Conservation (phyloP, 164 flowering plant genomes). For the Amborella trichopoda region DNA sequence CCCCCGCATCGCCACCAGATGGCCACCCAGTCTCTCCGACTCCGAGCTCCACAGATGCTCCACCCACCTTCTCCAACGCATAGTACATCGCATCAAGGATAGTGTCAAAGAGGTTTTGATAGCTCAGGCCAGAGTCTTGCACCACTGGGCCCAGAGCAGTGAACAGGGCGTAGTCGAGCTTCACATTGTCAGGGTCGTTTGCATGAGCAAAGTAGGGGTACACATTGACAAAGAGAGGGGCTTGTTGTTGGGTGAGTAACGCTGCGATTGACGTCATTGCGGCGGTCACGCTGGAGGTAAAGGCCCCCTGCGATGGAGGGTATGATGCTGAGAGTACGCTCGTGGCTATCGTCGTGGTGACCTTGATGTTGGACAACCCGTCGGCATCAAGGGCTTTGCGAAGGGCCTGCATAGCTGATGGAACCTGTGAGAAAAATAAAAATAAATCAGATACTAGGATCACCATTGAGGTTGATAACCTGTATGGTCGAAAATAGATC, state of each 20-base stretch:
- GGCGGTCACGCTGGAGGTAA: not conserved
- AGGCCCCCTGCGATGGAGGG: slow-evolving; percentile 7
- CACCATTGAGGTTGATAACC: not conserved
- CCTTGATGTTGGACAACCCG: not conserved
- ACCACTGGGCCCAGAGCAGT: not conserved
- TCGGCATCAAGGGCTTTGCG: not conserved
- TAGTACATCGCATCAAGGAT: slow-evolving; percentile 7
- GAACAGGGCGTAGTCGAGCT: slow-evolving; percentile 2
- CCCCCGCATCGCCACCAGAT: slow-evolving; percentile 3
- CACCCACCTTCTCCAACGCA: slow-evolving; percentile 5
- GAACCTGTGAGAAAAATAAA: no score
- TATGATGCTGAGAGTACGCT: not conserved
- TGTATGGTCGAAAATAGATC: not conserved
- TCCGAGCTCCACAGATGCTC: not conserved
- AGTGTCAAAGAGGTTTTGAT: slow-evolving; percentile 4
- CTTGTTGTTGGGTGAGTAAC: not conserved
- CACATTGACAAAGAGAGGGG: slow-evolving; percentile 6
- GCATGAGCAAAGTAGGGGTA: slow-evolving; percentile 4
- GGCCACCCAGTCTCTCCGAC: slow-evolving; percentile 10
- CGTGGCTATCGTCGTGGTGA: slow-evolving; percentile 4
- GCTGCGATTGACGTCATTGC: not conserved
- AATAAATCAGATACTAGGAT: not conserved
- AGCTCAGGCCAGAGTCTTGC: not conserved
- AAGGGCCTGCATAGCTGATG: no score
- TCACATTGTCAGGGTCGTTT: not conserved